These are phyloP conservation scores for Hemileccinum rubropunctum DNA, from an alignment of 768 basidiomycete genomes.

Conservation along the genomic window DNA sequence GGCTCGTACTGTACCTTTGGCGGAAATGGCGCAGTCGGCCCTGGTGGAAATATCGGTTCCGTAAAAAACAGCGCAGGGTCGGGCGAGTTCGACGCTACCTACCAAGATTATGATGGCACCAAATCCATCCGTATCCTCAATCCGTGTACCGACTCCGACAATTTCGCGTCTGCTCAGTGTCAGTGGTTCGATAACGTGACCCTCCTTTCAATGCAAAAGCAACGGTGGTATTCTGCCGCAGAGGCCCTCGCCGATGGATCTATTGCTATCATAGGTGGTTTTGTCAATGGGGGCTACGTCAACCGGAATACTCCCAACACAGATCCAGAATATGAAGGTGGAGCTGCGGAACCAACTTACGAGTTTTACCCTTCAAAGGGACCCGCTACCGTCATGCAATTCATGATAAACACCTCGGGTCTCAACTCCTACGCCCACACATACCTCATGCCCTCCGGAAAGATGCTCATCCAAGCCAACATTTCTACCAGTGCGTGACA, in stretches of 20 bases:
- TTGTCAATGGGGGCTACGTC: constrained; percentile 74
- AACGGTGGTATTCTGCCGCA: constrained; percentile 77
- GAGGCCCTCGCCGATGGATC: constrained; percentile 76
- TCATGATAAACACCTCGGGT: constrained; percentile 70
- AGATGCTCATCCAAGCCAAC: constrained; percentile 82
- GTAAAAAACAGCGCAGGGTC: constrained; percentile 44
- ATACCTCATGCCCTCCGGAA: constrained; percentile 72
- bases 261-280: constrained; percentile 79
- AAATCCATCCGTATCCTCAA: constrained; percentile 79
- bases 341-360: constrained; percentile 76
- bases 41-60: constrained; percentile 57
- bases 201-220: constrained; percentile 60
- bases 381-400: constrained; percentile 53
- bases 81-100: constrained; percentile 60
- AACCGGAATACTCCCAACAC: constrained; percentile 70
- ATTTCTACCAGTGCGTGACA: constrained; percentile 32
- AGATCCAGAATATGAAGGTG: constrained; percentile 61
- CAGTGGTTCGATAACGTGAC: constrained; percentile 71
- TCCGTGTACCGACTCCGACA: constrained; percentile 56
- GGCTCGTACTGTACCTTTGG: constrained; percentile 75
- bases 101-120: constrained; percentile 79
- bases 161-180: constrained; percentile 51
- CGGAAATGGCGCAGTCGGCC: constrained; percentile 73
- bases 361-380: constrained; percentile 77
- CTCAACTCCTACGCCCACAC: constrained; percentile 76